Percentiles rank a stretch among this genome's conserved stretches.
These are phyloP conservation scores for Pythium dissimile DNA, from an alignment of 352 stramenopile genomes.

Conservation along the genomic window DNA sequence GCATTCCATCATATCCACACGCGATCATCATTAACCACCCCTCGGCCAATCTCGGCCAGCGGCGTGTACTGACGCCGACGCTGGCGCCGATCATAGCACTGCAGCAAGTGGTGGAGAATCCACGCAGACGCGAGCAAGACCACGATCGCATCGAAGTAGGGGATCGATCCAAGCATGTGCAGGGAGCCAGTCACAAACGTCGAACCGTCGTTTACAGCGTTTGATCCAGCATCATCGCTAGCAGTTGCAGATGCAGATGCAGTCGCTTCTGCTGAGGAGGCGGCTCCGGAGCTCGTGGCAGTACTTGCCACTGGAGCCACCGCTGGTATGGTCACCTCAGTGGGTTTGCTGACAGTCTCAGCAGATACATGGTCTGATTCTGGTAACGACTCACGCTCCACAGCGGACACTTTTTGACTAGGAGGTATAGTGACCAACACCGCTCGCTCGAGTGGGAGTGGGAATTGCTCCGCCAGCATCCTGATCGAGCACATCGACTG, in stretches of 20 bases:
- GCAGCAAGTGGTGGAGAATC: slow-evolving; percentile 20
- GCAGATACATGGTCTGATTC: too few species aligned
- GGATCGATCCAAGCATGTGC: slow-evolving; percentile 18
- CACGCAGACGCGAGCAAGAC: slow-evolving; percentile 21
- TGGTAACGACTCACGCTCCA: too few species aligned
- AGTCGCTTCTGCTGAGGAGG: not conserved
- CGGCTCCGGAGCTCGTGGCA: too few species aligned
- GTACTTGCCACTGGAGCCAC: too few species aligned
- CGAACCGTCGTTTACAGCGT: not conserved
- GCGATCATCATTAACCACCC: slow-evolving; percentile 1
- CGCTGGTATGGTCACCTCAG: too few species aligned
- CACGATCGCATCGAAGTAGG: slow-evolving; percentile 14
- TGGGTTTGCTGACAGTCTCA: too few species aligned
- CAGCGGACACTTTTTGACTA: not conserved
- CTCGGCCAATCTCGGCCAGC: not conserved
- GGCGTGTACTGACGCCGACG: slow-evolving; percentile 8
- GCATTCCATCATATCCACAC: slow-evolving; percentile 23
- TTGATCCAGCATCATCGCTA: not conserved
- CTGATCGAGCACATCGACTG: not conserved
- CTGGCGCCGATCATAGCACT: slow-evolving; percentile 24
- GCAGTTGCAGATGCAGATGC: not conserved
- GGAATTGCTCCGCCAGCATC: slow-evolving; percentile 1
- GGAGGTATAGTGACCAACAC: not conserved
- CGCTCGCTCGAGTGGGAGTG: slow-evolving; percentile 7
- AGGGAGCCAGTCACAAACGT: slow-evolving; percentile 14